Base-by-base conservation (phyloP, 2,329 filamentous ascomycete genomes). In the Venturiaceae sp. region DNA sequence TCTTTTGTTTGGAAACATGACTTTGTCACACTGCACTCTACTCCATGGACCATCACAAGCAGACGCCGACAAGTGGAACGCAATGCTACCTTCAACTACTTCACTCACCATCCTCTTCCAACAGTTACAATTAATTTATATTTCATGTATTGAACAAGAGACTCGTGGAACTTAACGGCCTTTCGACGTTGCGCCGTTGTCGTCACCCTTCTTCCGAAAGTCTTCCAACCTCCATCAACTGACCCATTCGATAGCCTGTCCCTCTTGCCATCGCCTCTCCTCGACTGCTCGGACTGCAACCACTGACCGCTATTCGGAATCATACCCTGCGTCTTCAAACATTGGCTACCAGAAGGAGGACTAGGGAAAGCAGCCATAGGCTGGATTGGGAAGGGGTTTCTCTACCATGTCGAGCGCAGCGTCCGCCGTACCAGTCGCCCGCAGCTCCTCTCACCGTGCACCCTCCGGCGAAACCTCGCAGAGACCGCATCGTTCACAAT, bases 401-500 rank as follows among this genome's bases (percentile, higher is more conserved):
- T 11, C 33, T 41, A 47, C n/a, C 44, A 58, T 58, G 57, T 71
- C 77, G 58, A 71, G 78, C 62, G 73, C 78, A 59, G 72, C 75
- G 62, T 73, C 74, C 61, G 68, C 74, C 61, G 70, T 77, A 21
- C 67, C 75, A 55, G 68, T 81, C 60, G 73, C 74, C 62, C 78
- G 78, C 66, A 80, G 74, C 64, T 73, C 77, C 60, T 79, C 78
- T 19, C 47, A 58, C 34, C 58, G 53, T 33, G 28, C 33, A 21
- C 19, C 21, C 1, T 34, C 33, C 33, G 36, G 53, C 11, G 28
- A 58, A 14, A 23, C 5, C 57, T 46, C 23, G 13, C 39, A 77
- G 61, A 67, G 73, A 60, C 74, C 75, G 59, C 72, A 76, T 63
- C 72, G 77, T 62, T 72, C 75, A 58, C 72, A 73, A 64, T 79